Percentiles rank a stretch among this genome's conserved stretches.
These are phyloP conservation scores for Apiospora saccharicola DNA, from an alignment of 2,329 filamentous ascomycete species.

Conservation along the genomic window DNA sequence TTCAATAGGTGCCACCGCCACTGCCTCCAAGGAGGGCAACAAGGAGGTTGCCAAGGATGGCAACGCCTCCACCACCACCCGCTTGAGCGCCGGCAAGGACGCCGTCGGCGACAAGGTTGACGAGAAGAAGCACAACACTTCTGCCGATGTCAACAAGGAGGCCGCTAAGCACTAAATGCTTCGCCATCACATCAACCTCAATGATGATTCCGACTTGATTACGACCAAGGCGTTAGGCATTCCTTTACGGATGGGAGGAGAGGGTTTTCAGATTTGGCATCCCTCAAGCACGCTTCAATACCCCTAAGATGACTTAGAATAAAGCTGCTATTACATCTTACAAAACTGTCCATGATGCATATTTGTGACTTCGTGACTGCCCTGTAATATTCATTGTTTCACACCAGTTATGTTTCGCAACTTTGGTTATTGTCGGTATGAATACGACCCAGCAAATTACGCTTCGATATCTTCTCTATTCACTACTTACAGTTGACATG, in stretches of 20 bases:
- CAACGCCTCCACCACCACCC: conserved; percentile 60
- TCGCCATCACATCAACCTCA: background rate
- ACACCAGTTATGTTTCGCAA: too few relatives aligned
- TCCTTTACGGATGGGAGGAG: conserved; percentile 7
- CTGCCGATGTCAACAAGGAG: conserved; percentile 46
- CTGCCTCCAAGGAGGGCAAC: conserved; percentile 73
- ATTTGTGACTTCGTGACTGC: too few relatives aligned
- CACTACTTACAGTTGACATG: too few relatives aligned
- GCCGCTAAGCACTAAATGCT: conserved; percentile 44
- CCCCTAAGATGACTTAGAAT: conserved; percentile 25
- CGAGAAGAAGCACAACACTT: conserved; percentile 47
- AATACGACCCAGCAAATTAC: too few relatives aligned
- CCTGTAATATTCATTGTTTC: too few relatives aligned
- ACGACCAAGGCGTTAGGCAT: conserved; percentile 19
- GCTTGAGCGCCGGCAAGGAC: conserved; percentile 57
- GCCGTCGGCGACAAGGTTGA: conserved; percentile 55
- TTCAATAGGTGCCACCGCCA: conserved; percentile 48
- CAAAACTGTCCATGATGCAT: too few relatives aligned
- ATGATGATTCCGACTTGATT: conserved; percentile 18
- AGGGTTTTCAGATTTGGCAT: background rate
- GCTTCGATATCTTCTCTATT: too few relatives aligned
- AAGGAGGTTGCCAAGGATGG: conserved; percentile 72
- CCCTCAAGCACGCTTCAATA: conserved; percentile 18
- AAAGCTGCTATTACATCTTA: conserved; percentile 17
- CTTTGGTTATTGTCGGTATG: too few relatives aligned